phyloP scores from a whole-genome alignment of 129 eudicot genomes.

The Apium graveolens region DNA sequence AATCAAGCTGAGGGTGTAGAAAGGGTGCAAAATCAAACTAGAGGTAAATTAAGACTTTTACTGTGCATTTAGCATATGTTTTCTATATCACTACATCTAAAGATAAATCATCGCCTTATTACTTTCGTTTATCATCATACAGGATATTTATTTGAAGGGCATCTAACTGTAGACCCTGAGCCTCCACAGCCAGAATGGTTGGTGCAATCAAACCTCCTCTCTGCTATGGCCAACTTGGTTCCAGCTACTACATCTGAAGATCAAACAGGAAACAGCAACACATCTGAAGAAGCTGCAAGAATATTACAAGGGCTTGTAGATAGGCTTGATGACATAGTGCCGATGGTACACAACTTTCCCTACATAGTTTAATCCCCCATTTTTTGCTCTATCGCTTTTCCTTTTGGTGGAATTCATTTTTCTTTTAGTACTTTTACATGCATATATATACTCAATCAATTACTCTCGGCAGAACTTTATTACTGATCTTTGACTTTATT shows the following conservation, averaged over 20 bases:
- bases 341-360: slow-evolving; percentile 29
- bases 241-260: slow-evolving; percentile 44
- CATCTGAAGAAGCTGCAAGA: slow-evolving; percentile 28
- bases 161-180: slow-evolving; percentile 88
- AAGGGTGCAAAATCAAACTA: slow-evolving; percentile 28
- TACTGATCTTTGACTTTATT: slow-evolving; percentile 6
- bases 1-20: slow-evolving; percentile 36
- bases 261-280: slow-evolving; percentile 14
- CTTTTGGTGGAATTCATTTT: neutral
- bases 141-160: slow-evolving; percentile 93
- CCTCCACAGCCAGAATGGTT: slow-evolving; percentile 96
- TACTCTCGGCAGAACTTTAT: neutral
- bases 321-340: slow-evolving; percentile 51
- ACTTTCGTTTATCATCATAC: slow-evolving; percentile 16
- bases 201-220: slow-evolving; percentile 57
- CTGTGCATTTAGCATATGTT: neutral
- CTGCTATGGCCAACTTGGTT: slow-evolving; percentile 53
- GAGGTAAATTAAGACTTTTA: slow-evolving; percentile 30
- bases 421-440: neutral
- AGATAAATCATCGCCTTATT: neutral
- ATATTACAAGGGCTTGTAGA: slow-evolving; percentile 44
- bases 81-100: neutral
- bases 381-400: neutral
- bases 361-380: neutral
- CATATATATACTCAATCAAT: neutral